Evolutionary conservation across 2,329 filamentous ascomycete genomes (phyloP), one percentile per base, ranked within the genome.

Genomic region (Cercospora sp.): DNA sequence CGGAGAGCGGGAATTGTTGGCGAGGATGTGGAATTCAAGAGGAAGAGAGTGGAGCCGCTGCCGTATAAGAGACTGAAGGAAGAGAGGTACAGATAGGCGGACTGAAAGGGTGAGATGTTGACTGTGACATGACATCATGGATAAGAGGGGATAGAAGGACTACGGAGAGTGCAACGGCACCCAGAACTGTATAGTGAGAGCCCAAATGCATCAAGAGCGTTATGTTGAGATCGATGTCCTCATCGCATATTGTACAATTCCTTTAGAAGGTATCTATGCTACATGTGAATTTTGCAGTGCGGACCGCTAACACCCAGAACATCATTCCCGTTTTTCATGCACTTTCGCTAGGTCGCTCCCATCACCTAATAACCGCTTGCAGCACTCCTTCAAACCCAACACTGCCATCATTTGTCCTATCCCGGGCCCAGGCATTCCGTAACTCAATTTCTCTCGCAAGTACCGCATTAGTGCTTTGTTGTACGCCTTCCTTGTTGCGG

Each of bases 1-100:
- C 84, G 88, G 77, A 87, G 91, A 74, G 87, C 91, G 73, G 88
- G 87, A 68, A 84, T 96, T 70, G 86, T 88, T 30, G 93, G 93
- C 59, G 89, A 89, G 67, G 90, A 96, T 76, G 79, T 97, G 71
- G 92, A 97, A 82, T 92, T 97, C 80, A 92, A 91, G 83, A 88
- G 89, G 77, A 90, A 90, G 82, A 91, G 89, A 76, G 86, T 94
- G 69, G 87, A 91, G 82, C 86, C 86, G 69, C 77, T 89, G 75
- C 88, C 88, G 9, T 89, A 89, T 76, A 88, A 88, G 83, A 85
- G 86, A 78, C 84, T 87, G 78, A 80, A 77, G 71, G 76, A 80
- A 18, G 79, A 80, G 71, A 78, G 82, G 67, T 84, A 82, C 75
- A 79, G 83, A 72, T 84, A 78, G 72, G n/a, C 33, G 13, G 42